phyloP scores from a whole-genome alignment of 768 basidiomycete genomes.

The Psilocybe subaeruginosa region DNA sequence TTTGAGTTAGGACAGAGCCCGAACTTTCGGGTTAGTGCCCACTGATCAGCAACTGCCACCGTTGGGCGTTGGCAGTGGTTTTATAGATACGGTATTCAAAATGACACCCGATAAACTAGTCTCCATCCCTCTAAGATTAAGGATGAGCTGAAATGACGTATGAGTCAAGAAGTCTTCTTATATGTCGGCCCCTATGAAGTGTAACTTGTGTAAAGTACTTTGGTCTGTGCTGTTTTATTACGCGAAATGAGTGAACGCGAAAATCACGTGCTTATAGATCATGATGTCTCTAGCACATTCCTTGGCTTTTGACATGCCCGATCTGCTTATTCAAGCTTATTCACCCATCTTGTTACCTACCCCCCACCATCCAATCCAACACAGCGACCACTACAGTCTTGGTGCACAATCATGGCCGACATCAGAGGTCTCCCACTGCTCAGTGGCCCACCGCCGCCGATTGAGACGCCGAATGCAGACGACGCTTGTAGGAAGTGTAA shows the following conservation, averaged over 20 bases:
- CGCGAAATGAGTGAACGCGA: not conserved
- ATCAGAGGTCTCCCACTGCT: conserved; percentile 65
- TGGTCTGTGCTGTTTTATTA: not conserved
- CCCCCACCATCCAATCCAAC: not conserved
- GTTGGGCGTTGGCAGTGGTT: no score
- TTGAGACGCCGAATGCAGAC: conserved; percentile 30
- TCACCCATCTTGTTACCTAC: not conserved
- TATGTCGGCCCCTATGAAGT: no score
- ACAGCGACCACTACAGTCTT: not conserved
- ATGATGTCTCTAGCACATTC: conserved; percentile 29
- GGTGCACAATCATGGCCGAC: conserved; percentile 21
- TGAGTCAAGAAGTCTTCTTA: no score
- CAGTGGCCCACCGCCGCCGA: conserved; percentile 61
- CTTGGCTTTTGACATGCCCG: conserved; percentile 6
- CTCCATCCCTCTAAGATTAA: no score
- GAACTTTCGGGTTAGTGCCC: no score
- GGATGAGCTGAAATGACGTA: no score
- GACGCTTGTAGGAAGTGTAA: conserved; percentile 67
- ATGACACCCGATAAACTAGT: no score
- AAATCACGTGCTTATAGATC: conserved; percentile 10
- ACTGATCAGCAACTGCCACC: no score
- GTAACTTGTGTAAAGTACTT: not conserved
- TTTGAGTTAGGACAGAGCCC: no score
- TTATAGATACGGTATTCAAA: no score
- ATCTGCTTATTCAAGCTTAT: conserved; percentile 19